Evolutionary conservation across 176 grass and related monocot species (phyloP).

Genomic region (Rhynchospora pubera): DNA sequence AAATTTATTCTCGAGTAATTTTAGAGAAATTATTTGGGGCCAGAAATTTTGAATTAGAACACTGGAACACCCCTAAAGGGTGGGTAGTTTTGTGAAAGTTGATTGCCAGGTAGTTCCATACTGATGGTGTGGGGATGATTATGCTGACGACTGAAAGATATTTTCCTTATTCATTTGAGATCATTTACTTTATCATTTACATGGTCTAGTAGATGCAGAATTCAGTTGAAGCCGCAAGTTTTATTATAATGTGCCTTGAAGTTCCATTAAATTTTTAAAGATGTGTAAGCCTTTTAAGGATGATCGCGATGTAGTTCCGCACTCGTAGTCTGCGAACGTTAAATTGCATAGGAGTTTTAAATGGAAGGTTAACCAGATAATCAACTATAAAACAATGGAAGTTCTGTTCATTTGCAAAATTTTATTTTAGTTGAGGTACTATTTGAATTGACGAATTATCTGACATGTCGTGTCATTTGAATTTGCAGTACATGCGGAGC

Average conservation of each 20-base stretch:
- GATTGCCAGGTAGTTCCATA: background rate
- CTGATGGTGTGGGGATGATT: background rate
- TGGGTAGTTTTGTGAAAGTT: background rate
- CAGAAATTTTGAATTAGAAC: background rate
- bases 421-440: background rate
- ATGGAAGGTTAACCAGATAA: background rate
- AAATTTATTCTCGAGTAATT: background rate
- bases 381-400: background rate
- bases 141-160: too few species aligned
- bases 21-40: background rate
- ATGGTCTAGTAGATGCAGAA: background rate
- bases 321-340: background rate
- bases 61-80: background rate
- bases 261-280: too few species aligned
- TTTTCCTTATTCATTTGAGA: too few species aligned
- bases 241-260: too few species aligned
- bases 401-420: background rate
- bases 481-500: constrained; percentile 41
- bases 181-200: background rate
- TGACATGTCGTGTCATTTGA: background rate
- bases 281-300: background rate
- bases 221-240: background rate
- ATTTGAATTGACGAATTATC: background rate
- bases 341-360: background rate
- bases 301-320: background rate